These are phyloP conservation scores for Rhododendron kiyosumense DNA, from an alignment of 148 eudicot genomes.

Conservation along the genomic window DNA sequence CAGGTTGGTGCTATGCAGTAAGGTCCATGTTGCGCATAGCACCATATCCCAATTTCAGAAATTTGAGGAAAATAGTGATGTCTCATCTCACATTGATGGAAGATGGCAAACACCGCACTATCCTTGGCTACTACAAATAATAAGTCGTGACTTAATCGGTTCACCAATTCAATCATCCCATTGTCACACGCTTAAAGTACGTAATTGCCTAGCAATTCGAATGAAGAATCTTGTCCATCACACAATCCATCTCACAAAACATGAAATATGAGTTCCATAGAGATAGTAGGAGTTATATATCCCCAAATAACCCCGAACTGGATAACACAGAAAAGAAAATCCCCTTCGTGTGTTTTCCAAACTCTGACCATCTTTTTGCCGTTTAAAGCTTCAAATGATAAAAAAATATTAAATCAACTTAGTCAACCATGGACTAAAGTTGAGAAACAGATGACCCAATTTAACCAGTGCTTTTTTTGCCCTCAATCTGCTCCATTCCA, in stretches of 20 bases:
- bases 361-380: neutral
- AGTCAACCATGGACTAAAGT: neutral
- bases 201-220: too few relatives aligned
- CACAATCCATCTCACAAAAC: neutral
- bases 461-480: neutral
- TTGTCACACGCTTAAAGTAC: too few relatives aligned
- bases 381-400: neutral
- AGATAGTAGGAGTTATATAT: neutral
- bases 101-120: neutral
- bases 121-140: too few relatives aligned
- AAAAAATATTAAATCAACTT: neutral
- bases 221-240: neutral
- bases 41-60: neutral
- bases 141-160: too few relatives aligned
- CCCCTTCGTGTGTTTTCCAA: neutral
- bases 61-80: neutral
- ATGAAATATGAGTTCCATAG: neutral
- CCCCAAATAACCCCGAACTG: neutral
- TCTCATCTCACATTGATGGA: neutral
- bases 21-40: fast-evolving
- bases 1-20: too few relatives aligned
- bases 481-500: neutral
- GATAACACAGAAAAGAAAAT: neutral
- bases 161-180: too few relatives aligned
- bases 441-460: neutral